phyloP scores from a whole-genome alignment of 257 asterid genomes.

The Gentiana straminea region DNA sequence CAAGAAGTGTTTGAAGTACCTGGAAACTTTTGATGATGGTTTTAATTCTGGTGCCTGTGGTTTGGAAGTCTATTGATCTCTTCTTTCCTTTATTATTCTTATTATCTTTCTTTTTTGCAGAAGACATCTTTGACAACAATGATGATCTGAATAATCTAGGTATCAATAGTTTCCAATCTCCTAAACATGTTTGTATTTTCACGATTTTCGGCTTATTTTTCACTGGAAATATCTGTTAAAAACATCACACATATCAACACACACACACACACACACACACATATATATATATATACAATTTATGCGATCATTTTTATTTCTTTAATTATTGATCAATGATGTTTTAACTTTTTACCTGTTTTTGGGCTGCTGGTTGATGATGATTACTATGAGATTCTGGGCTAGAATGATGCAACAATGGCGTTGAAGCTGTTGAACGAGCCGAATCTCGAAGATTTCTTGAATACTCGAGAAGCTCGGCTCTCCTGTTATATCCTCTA shows the following conservation, averaged over 20 bases:
- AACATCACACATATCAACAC: not conserved
- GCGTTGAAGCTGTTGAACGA: constrained; percentile 11
- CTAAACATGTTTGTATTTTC: constrained; percentile 22
- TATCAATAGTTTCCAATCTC: constrained; percentile 23
- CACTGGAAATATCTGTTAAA: constrained; percentile 17
- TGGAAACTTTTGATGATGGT: constrained; percentile 1
- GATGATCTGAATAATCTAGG: constrained; percentile 26
- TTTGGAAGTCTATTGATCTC: not conserved
- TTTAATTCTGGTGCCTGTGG: constrained; percentile 4
- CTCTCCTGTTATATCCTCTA: constrained; percentile 35
- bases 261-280: not conserved
- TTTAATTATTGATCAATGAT: too few species aligned
- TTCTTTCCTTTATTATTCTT: constrained; percentile 5
- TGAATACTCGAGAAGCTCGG: constrained; percentile 37
- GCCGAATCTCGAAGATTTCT: constrained; percentile 30
- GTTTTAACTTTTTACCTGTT: too few species aligned
- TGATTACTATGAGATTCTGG: constrained; percentile 1
- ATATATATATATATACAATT: too few species aligned
- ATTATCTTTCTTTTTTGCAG: too few species aligned
- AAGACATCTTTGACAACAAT: not conserved
- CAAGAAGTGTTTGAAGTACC: not conserved
- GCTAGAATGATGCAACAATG: constrained; percentile 1
- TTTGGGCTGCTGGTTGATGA: not conserved
- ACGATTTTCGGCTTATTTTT: constrained; percentile 11
- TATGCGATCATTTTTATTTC: too few species aligned